phyloP scores from a whole-genome alignment of 2,329 filamentous ascomycete genomes.

The Mollisia scopiformis region DNA sequence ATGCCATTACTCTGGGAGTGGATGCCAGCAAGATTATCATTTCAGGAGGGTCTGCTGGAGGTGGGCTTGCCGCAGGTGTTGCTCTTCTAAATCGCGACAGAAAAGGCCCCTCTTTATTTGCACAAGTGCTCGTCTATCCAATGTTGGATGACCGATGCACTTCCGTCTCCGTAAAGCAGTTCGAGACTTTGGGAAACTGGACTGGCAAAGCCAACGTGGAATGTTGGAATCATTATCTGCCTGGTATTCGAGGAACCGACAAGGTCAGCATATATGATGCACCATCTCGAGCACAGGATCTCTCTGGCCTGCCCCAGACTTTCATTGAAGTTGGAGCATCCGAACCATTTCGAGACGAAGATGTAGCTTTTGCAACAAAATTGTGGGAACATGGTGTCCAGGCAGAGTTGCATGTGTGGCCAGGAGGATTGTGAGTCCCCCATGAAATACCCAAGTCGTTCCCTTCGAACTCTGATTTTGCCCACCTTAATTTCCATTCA shows the following conservation, averaged over 20 bases:
- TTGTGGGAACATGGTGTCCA: constrained; percentile 39
- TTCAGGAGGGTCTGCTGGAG: constrained; percentile 59
- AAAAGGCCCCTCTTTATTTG: constrained; percentile 39
- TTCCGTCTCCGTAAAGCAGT: constrained; percentile 35
- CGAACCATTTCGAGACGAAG: constrained; percentile 41
- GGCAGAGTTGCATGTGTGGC: constrained; percentile 41
- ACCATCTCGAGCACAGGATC: constrained; percentile 35
- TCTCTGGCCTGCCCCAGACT: constrained; percentile 36
- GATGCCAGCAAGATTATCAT: constrained; percentile 53
- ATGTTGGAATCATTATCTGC: constrained; percentile 38
- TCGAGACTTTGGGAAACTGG: constrained; percentile 36
- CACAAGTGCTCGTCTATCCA: constrained; percentile 43
- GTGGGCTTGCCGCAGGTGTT: constrained; percentile 57
- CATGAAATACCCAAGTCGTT: background rate
- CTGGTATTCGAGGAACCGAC: constrained; percentile 31
- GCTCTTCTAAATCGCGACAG: constrained; percentile 50
- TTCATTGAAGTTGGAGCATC: constrained; percentile 41
- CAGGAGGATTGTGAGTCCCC: constrained; percentile 31
- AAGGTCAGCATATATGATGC: constrained; percentile 38
- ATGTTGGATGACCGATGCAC: constrained; percentile 44
- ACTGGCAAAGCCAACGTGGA: constrained; percentile 35
- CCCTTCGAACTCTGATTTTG: background rate
- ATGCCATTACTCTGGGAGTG: constrained; percentile 43
- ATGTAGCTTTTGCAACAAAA: constrained; percentile 38
- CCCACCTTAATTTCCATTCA: background rate